Evolutionary conservation across 169 alveolate species (phyloP), one percentile per base, ranked within the genome.

Genomic region (Plasmodium sp.): DNA sequence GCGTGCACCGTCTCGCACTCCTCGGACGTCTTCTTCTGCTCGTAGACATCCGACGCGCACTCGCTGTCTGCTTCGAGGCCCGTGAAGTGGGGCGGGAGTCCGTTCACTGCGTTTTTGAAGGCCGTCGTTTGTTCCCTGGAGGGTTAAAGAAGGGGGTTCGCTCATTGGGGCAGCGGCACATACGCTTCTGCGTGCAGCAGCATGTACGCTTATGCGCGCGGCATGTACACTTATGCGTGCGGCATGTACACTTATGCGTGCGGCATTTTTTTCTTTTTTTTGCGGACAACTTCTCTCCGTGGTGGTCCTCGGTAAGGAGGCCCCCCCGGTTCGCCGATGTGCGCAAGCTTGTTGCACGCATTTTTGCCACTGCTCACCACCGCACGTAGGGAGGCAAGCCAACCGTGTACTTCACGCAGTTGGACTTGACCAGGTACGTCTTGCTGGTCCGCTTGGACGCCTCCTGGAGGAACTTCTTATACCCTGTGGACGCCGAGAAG

Each of bases 401-500:
- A 27, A 98, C 97, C 22, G 96, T 97, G 71, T 97, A 97, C 71
- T 97, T 88, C 27, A 96, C 93, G 80, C 98, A 97, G 84, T 97
- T 97, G 1, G 98, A 96, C 92, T 96, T 95, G 71, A 97, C 56
- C 36, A 97, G 94, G 88, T 94, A 97, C 48, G 94, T 96, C 92
- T 92, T 94, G 16, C 82, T 86, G 22, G 95, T 85, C 34, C 96
- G 91, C 43, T 92, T 83, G 6, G 97, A 71, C 5, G 95, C 18
- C n/a, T 95, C 90, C 41, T 95, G 93, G 39, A 96, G 97, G 75
- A 96, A 94, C 31, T 91, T 93, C 74, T 94, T 96, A 94, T 94
- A 97, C 72, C 98, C 97, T 31, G 96, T 34, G 7, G 98, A 96
- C 16, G 98, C 98, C 48, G 98, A 93, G 81, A 97, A 97, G 31